These are phyloP conservation scores for Boehmeria nivea DNA, from an alignment of 306 rosid genomes.

Conservation along the genomic window DNA sequence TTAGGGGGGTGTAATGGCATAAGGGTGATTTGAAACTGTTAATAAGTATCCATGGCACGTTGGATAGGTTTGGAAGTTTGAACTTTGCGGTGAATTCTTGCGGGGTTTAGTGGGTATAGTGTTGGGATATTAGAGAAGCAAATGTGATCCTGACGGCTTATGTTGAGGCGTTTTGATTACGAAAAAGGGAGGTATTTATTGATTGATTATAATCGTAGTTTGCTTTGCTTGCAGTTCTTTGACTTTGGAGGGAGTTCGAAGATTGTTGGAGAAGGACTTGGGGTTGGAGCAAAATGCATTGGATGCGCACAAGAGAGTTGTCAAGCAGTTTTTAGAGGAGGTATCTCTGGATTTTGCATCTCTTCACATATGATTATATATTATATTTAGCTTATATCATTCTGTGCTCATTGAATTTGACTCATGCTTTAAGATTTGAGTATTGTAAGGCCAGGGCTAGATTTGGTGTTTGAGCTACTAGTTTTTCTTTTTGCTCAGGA, in stretches of 20 bases:
- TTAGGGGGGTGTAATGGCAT: no score
- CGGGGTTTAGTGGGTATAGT: no score
- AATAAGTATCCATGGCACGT: no score
- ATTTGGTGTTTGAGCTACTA: background rate
- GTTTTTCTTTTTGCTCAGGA: background rate
- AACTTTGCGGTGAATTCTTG: no score
- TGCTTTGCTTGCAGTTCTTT: conserved; percentile 61
- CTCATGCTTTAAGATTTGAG: background rate
- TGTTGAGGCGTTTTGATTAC: no score
- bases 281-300: conserved; percentile 53
- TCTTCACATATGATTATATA: conserved; percentile 2
- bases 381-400: background rate
- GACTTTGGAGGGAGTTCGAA: conserved; percentile 88
- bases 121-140: no score
- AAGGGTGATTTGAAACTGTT: no score
- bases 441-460: background rate
- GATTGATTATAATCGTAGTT: no score
- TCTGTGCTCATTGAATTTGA: background rate
- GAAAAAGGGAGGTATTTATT: no score
- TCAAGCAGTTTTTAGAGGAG: conserved; percentile 72
- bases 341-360: conserved; percentile 29
- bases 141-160: no score
- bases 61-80: no score
- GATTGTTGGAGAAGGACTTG: conserved; percentile 85
- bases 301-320: conserved; percentile 77